Percentiles rank a stretch among this genome's conserved stretches.
phyloP scores from a whole-genome alignment of 2,329 filamentous ascomycete genomes.

The Waltergamsia citrina region DNA sequence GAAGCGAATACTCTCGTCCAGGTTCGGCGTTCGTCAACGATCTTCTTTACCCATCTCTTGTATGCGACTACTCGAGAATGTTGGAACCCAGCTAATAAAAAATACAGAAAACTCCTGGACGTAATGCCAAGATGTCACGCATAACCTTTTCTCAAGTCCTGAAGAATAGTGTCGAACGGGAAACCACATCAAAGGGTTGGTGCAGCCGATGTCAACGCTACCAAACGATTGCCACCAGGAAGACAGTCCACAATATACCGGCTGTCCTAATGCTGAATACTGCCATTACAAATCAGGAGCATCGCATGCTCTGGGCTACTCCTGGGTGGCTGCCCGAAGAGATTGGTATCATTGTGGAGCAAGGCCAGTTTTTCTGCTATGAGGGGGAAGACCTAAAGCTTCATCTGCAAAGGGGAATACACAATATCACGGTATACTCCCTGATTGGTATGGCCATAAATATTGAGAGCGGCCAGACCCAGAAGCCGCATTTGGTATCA shows the following conservation, averaged over 20 bases:
- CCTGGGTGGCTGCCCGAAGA: conserved; percentile 90
- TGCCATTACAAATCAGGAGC: conserved; percentile 60
- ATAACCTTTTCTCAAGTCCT: conserved; percentile 80
- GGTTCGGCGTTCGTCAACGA: conserved; percentile 79
- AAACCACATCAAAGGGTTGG: conserved; percentile 86
- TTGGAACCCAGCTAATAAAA: not conserved
- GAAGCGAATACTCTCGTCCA: conserved; percentile 73
- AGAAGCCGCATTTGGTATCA: conserved; percentile 84
- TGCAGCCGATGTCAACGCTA: conserved; percentile 87
- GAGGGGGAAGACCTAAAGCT: conserved; percentile 83
- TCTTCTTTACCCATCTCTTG: conserved; percentile 60
- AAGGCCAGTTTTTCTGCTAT: conserved; percentile 89
- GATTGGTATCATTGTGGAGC: conserved; percentile 83
- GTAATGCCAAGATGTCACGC: conserved; percentile 41
- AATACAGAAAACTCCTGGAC: conserved; percentile 32
- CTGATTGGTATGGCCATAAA: conserved; percentile 84
- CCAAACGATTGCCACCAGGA: conserved; percentile 76
- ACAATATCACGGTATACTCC: conserved; percentile 82
- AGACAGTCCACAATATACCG: conserved; percentile 74
- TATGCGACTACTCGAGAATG: conserved; percentile 10
- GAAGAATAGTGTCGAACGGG: conserved; percentile 85
- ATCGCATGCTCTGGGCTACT: conserved; percentile 76
- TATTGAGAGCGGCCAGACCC: conserved; percentile 75
- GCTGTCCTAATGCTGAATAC: conserved; percentile 85
- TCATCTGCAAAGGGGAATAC: conserved; percentile 68